phyloP scores from a whole-genome alignment of 371 early-diverging fungal species.

The Rhizopus delemar region DNA sequence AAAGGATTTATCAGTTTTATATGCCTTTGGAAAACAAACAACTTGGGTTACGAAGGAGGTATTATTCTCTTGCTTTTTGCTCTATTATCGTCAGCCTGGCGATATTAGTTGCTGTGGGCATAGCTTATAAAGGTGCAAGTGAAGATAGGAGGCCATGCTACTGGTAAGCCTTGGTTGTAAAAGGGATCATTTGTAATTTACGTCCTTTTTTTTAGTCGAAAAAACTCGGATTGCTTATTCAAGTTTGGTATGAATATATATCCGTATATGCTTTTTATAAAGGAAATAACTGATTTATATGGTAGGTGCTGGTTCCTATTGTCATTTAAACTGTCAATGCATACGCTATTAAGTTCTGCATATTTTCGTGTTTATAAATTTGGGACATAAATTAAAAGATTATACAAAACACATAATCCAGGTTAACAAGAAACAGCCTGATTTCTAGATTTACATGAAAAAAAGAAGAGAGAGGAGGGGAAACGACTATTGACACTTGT shows the following conservation, averaged over 20 bases:
- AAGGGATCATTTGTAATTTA: background rate
- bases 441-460: no score
- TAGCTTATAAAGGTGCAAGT: constrained; percentile 18
- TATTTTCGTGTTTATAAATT: no score
- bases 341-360: constrained; percentile 11
- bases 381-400: no score
- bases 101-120: constrained; percentile 35
- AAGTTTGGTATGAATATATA: constrained; percentile 13
- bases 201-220: constrained; percentile 10
- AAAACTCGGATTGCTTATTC: constrained; percentile 18
- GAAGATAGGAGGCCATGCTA: constrained; percentile 19
- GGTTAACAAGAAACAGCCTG: no score
- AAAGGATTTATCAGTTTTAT: constrained; percentile 30
- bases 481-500: no score
- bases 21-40: constrained; percentile 32
- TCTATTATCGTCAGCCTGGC: constrained; percentile 36
- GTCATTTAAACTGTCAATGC: constrained; percentile 22
- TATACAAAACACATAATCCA: no score
- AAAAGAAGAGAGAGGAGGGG: no score
- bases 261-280: background rate
- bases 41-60: constrained; percentile 30
- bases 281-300: background rate
- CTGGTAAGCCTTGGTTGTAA: constrained; percentile 19
- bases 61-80: constrained; percentile 33
- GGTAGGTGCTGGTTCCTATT: constrained; percentile 20